Percentiles rank a stretch among this genome's conserved stretches.
Evolutionary conservation across 371 early-diverging fungal genomes (phyloP).

Genomic region (Chytridium lagenaria): DNA sequence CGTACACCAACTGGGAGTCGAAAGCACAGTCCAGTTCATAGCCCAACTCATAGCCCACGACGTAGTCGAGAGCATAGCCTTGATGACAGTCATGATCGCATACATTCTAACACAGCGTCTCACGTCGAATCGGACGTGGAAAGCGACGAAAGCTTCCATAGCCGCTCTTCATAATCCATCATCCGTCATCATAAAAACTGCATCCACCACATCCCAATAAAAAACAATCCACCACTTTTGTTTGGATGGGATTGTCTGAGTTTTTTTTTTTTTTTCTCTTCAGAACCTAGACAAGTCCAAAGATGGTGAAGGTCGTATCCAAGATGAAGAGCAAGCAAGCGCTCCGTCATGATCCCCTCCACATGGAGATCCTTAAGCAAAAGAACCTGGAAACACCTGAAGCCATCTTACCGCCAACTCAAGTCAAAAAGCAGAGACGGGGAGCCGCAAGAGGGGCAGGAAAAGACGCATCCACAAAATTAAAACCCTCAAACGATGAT

Average conservation of each 20-base stretch:
- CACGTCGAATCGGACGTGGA: too few relatives aligned
- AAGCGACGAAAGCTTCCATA: too few relatives aligned
- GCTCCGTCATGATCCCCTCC: slow-evolving; percentile 4
- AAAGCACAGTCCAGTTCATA: too few relatives aligned
- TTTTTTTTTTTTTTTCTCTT: slow-evolving; percentile 8
- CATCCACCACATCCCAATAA: background rate
- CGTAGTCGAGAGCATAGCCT: too few relatives aligned
- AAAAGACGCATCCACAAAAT: slow-evolving; percentile 9
- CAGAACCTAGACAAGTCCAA: background rate
- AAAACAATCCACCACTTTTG: background rate
- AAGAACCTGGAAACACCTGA: background rate
- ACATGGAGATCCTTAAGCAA: background rate
- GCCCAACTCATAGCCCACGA: too few relatives aligned
- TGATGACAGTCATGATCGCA: too few relatives aligned
- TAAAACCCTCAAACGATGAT: background rate
- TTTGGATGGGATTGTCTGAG: background rate
- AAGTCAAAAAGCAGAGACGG: background rate
- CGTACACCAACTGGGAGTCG: too few relatives aligned
- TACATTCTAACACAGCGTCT: too few relatives aligned
- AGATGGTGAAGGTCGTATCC: background rate
- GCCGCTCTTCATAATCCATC: background rate
- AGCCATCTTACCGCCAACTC: background rate
- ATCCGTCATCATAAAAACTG: background rate
- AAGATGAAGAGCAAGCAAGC: background rate
- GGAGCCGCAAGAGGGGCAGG: background rate